A percentile compares a stretch with the other conserved stretches of the same genome.
These are phyloP conservation scores for Epichloe coenophiala DNA, from an alignment of 2,329 filamentous ascomycete genomes.

Conservation along the genomic window DNA sequence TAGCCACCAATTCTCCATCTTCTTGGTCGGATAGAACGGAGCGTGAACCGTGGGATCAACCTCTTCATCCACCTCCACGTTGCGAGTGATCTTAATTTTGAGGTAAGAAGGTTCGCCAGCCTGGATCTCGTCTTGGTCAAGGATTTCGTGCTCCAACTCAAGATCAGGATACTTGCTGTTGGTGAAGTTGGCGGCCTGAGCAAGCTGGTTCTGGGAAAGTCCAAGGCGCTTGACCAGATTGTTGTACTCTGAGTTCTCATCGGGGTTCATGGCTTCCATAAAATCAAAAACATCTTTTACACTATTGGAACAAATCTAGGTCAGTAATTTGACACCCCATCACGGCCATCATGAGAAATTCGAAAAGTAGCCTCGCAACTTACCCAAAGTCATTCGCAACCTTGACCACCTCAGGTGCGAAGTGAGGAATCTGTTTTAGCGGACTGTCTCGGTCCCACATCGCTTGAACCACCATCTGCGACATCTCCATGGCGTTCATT, in stretches of 20 bases:
- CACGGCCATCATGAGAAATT: too few species aligned
- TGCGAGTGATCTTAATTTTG: slow-evolving; percentile 72
- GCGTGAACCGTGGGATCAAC: slow-evolving; percentile 80
- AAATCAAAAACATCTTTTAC: slow-evolving; percentile 95
- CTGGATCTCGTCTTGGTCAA: slow-evolving; percentile 66
- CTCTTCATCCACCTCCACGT: slow-evolving; percentile 55
- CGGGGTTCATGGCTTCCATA: slow-evolving; percentile 97
- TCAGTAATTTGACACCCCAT: slow-evolving; percentile 17
- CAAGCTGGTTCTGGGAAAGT: slow-evolving; percentile 68
- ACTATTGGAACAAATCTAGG: slow-evolving; percentile 25
- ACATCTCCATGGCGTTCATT: slow-evolving; percentile 98
- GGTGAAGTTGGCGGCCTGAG: slow-evolving; percentile 84
- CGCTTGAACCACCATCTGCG: slow-evolving; percentile 95
- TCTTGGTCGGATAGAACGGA: slow-evolving; percentile 82
- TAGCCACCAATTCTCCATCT: slow-evolving; percentile 98
- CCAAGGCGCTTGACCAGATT: slow-evolving; percentile 65
- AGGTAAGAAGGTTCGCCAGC: slow-evolving; percentile 73
- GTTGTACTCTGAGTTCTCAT: slow-evolving; percentile 74
- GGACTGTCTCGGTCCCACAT: slow-evolving; percentile 99
- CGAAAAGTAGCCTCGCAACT: slow-evolving; percentile 13
- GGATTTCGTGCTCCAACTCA: slow-evolving; percentile 75
- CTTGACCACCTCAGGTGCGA: slow-evolving; percentile 70
- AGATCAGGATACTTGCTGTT: slow-evolving; percentile 95
- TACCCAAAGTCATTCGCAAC: slow-evolving; percentile 68
- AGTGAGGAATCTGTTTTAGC: slow-evolving; percentile 95